Base-by-base conservation (phyloP, 768 basidiomycete species). In the Rhodocollybia butyracea region DNA sequence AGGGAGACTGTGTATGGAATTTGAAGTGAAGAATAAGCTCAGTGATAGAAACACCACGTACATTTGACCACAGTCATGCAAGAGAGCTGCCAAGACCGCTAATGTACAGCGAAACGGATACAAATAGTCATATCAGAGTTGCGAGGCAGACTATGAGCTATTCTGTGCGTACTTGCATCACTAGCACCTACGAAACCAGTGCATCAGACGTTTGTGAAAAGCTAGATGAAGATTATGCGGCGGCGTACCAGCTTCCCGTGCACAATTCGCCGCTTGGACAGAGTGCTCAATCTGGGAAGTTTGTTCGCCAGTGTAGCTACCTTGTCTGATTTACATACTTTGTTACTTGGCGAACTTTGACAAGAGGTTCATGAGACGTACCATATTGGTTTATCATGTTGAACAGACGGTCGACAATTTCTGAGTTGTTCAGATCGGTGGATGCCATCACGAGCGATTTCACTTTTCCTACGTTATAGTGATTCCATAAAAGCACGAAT, bases 51-150 rank as follows among this genome's bases (percentile, higher is more conserved):
- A 39, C 19, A 21, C 6, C 8, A 40, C 51, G 4, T 29, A 53
- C 51, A 53, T 53, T 19, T 53, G 51, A 29, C 51, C 51, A 19
- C 51, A 53, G 24, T 53, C 51, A 31, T 53, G 51, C 2, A 41
- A 21, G 13, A 53, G 40, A 26, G 51, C 51, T 21, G 51, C 51
- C 7, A 43, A 1, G 7, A 53, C 19, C 27, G 51, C 51, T 53
- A 21, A 26, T 12, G 12, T 19, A n/a, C n/a, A n/a, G n/a, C n/a
- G n/a, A n/a, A n/a, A n/a, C n/a, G n/a, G n/a, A n/a, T n/a, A n/a
- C n/a, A n/a, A n/a, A n/a, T n/a, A n/a, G n/a, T n/a, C 5, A 4
- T 5, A 22, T 50, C 6, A 46, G 27, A 26, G 27, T 6, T 24
- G 7, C 11, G 27, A 11, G 21, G 22, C n/a, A 22, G 29, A 8